Base-by-base conservation (phyloP, 139 green algal genomes). In the Auxenochlorella pyrenoidosa region DNA sequence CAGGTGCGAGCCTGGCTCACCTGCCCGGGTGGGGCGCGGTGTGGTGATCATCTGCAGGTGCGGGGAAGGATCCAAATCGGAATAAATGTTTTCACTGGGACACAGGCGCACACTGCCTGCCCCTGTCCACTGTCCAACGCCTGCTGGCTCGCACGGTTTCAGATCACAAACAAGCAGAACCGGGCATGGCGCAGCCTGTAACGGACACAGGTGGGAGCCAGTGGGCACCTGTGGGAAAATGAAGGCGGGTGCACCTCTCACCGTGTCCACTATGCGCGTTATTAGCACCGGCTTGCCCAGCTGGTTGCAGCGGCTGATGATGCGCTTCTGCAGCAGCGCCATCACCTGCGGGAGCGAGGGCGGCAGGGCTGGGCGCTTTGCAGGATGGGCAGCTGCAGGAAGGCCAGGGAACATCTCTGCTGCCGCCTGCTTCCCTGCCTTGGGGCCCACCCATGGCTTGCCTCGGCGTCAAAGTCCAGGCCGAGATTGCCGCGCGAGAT, bases 181-280 rank as follows among this genome's bases (percentile, higher is more conserved):
- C 18, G 54, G 15, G 54, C 15, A 24, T 26, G 54, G 12, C 70
- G 51, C 38, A 51, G 71, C 71, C 5, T 0, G 8, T 12, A 58
- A 58, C 6, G 47, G 8, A 12, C 47, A 58, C 6, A 58, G 8
- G 12, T 12, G 47, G n/a, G n/a, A n/a, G n/a, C n/a, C n/a, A n/a
- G n/a, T n/a, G n/a, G n/a, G n/a, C n/a, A n/a, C n/a, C n/a, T n/a
- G 47, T 54, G 47, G 47, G 47, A 54, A 54, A 63, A 13, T 24
- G 54, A 6, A 6, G 54, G 15, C 15, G 18, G 54, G 54, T 24
- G 15, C n/a, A n/a, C n/a, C 15, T 4, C 68, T 24, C 28, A 81
- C 51, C 51, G 95, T 97, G 91, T 99, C 97, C 38, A 98, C 93
- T 47, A 99, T 92, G 59, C 96, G 94, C 1, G 97, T 98, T 26